Conservation (phyloP, 2,329 filamentous ascomycete genomes). For the Aspergillus versicolor region DNA sequence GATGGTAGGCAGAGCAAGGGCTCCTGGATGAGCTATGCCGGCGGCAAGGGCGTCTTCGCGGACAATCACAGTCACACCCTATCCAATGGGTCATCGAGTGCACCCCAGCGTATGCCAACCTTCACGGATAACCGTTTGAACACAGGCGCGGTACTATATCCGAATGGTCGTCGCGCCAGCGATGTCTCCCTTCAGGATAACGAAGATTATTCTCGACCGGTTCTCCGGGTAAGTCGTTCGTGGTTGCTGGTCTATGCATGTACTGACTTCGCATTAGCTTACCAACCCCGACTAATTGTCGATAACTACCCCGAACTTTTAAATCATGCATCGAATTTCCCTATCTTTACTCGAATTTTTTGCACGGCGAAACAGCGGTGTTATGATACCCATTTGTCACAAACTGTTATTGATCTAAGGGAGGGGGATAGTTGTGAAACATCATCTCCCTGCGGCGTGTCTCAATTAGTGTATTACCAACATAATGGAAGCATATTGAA, state of each 20-base stretch:
- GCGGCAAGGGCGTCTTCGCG: conserved; percentile 32
- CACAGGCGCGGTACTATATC: conserved; percentile 41
- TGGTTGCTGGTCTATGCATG: not conserved
- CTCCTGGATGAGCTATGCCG: conserved; percentile 36
- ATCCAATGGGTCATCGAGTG: conserved; percentile 23
- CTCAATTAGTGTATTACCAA: conserved; percentile 16
- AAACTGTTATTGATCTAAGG: conserved; percentile 22
- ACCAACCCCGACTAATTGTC: conserved; percentile 35
- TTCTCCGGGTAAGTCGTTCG: conserved; percentile 38
- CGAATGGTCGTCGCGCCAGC: conserved; percentile 42
- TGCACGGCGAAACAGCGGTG: conserved; percentile 30
- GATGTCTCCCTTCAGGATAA: conserved; percentile 49
- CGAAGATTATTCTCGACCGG: conserved; percentile 49
- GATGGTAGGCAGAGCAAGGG: conserved; percentile 34
- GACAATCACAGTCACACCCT: conserved; percentile 27
- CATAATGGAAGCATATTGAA: conserved; percentile 2
- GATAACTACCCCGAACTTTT: conserved; percentile 10
- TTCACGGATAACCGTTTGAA: conserved; percentile 49
- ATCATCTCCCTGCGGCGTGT: conserved; percentile 4
- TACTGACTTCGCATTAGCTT: conserved; percentile 26
- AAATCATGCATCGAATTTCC: conserved; percentile 17
- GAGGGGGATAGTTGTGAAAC: not conserved
- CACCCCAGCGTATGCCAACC: conserved; percentile 26
- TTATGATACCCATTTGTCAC: conserved; percentile 42
- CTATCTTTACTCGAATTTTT: conserved; percentile 28